Conservation (phyloP, 2,329 filamentous ascomycete genomes). For the Botryotinia globosa region DNA sequence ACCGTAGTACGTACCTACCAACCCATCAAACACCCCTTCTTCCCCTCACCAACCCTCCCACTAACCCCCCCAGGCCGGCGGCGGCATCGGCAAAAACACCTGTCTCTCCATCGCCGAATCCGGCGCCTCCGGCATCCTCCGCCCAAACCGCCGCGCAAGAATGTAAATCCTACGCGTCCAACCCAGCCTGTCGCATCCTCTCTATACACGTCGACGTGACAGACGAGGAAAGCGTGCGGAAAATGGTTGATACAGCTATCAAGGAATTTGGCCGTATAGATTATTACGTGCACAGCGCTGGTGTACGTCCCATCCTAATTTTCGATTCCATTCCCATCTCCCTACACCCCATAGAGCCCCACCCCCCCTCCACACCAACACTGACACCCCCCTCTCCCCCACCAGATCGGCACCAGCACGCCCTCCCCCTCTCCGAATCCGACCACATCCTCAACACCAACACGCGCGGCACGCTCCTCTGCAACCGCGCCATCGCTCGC, state of each 20-base stretch:
- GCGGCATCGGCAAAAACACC: not conserved
- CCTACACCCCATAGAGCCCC: too few species aligned
- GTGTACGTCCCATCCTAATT: not conserved
- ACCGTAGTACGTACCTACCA: not conserved
- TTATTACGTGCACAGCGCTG: constrained; percentile 53
- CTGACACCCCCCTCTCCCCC: too few species aligned
- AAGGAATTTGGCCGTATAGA: constrained; percentile 50
- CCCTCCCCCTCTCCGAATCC: not conserved
- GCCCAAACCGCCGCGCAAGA: constrained; percentile 28
- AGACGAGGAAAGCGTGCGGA: constrained; percentile 26
- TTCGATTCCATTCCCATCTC: too few species aligned
- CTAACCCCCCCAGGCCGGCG: not conserved
- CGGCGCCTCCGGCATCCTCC: constrained; percentile 23
- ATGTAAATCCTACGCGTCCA: constrained; percentile 31
- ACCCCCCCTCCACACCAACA: too few species aligned
- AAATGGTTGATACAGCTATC: constrained; percentile 36
- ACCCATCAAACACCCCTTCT: too few species aligned
- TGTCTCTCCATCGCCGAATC: not conserved
- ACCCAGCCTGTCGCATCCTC: constrained; percentile 30
- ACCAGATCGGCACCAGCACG: not conserved
- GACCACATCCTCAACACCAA: not conserved
- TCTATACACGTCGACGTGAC: constrained; percentile 26
- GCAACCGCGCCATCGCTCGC: not conserved
- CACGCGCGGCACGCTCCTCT: not conserved
- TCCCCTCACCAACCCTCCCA: not conserved